phyloP scores from a whole-genome alignment of 768 basidiomycete species.

The Pilatotrama ljubarskyi region DNA sequence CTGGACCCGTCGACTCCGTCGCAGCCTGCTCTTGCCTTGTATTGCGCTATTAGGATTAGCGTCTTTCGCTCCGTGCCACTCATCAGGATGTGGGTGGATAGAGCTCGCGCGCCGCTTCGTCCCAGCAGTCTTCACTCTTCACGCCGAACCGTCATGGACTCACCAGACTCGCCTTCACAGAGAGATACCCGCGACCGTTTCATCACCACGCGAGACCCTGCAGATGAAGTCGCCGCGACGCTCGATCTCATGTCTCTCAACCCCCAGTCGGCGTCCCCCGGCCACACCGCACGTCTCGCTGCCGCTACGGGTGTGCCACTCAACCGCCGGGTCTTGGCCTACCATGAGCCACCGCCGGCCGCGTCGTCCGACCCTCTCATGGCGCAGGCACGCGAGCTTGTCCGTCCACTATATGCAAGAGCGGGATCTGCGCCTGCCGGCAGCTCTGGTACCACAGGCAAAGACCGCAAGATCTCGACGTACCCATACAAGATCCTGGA shows the following conservation, averaged over 20 bases:
- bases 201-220: constrained; percentile 60
- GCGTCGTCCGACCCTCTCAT: constrained; percentile 77
- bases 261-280: constrained; percentile 61
- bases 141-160: constrained; percentile 5
- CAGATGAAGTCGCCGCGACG: constrained; percentile 57
- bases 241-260: constrained; percentile 65
- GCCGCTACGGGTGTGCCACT: constrained; percentile 75
- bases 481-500: constrained; percentile 93
- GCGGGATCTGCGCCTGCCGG: constrained; percentile 64
- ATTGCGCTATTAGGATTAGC: too few species aligned
- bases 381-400: constrained; percentile 74
- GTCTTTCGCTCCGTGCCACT: neutral
- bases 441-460: constrained; percentile 57
- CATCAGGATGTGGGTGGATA: neutral
- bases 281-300: constrained; percentile 76
- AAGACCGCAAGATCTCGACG: constrained; percentile 80
- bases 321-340: constrained; percentile 82
- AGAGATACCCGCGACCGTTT: constrained; percentile 67
- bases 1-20: too few species aligned
- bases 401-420: constrained; percentile 71
- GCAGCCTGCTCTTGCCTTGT: too few species aligned
- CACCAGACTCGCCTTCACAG: constrained; percentile 32
- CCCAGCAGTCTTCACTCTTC: neutral
- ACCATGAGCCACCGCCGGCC: constrained; percentile 82
- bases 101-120: too few species aligned